Base-by-base conservation (phyloP, 2,329 filamentous ascomycete species). In the Diaporthe eres region DNA sequence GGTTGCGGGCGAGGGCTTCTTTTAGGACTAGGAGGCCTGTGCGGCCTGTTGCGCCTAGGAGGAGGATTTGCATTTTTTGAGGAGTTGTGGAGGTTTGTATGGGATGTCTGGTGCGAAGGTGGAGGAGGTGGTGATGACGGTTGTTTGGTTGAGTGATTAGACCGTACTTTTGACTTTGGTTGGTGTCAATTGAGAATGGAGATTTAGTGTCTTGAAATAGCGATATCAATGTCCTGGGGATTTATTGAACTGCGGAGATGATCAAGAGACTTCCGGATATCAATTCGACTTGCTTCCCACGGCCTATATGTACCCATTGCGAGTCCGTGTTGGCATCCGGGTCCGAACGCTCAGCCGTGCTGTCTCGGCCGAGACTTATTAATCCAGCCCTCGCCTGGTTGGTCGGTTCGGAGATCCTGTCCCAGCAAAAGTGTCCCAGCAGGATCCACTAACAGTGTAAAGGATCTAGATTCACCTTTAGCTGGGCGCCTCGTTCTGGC, bases 1-100 rank as follows among this genome's bases (percentile, higher is more conserved):
- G 84, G 19, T 82, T 81, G 73, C 83, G 83, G 22, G 78, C 77
- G 31, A 87, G 81, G 6, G 86, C 71, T 76, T 86, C 82, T 25
- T 81, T 80, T 25, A 87, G 81, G 42, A 87, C 84, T 15, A 85
- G 83, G 75, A 83, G 80, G 80, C 86, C 86, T 4, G 84, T 86
- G 19, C 86, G 85, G 47, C 86, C 85, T 77, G 81, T 86, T 68
- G 84, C 83, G 71, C 85, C 86, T n/a, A 87, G 81, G 19, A 87
- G 82, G 63, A 88, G 82, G 75, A 86, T 82, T 75, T 85, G 82
- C 83, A 85, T 85, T 31, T 60, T 76, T 25, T 31, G 39, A 17
- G 28, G 10, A 15, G 51, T 39, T 31, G 53, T 31, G 10, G 19
- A 28, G 60, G 72, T 80, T 76, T 76, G 72, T 74, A 0, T 42